Percentiles rank a stretch among this genome's conserved stretches.
Conservation (phyloP, 805 yeast genomes). For the Hyphopichia homilentoma region DNA sequence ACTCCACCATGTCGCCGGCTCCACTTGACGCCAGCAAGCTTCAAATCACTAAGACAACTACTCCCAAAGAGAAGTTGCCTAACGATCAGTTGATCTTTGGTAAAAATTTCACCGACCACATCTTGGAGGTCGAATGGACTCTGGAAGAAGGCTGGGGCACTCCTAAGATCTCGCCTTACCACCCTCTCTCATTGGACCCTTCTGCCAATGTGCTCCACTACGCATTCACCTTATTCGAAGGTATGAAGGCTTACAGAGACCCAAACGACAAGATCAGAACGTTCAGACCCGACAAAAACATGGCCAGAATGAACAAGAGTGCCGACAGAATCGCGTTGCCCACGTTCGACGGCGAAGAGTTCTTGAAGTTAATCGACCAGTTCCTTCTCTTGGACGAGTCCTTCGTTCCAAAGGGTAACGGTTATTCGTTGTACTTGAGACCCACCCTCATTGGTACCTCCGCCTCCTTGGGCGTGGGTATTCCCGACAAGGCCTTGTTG, state of each 20-base stretch:
- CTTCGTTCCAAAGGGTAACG: conserved; percentile 80
- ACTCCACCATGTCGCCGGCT: conserved; percentile 10
- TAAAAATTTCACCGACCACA: conserved; percentile 75
- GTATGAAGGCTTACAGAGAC: conserved; percentile 85
- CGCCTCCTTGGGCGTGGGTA: conserved; percentile 79
- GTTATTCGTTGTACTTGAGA: conserved; percentile 88
- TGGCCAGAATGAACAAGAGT: conserved; percentile 85
- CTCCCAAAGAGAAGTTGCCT: conserved; percentile 33
- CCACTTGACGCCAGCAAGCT: conserved; percentile 37
- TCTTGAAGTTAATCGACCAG: conserved; percentile 71
- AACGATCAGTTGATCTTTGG: conserved; percentile 42
- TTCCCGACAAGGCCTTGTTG: conserved; percentile 77
- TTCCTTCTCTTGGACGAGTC: conserved; percentile 69
- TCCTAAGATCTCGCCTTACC: conserved; percentile 89
- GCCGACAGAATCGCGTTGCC: conserved; percentile 90
- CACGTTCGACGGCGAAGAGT: conserved; percentile 73
- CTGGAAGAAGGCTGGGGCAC: conserved; percentile 74
- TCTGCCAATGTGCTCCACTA: conserved; percentile 90
- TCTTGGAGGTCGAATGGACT: conserved; percentile 85
- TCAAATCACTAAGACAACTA: conserved; percentile 31
- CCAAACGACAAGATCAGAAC: conserved; percentile 62
- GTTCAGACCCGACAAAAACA: conserved; percentile 89
- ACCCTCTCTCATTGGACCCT: conserved; percentile 74
- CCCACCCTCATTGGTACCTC: conserved; percentile 96
- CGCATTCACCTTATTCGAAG: conserved; percentile 93